Evolutionary conservation across 2,329 filamentous ascomycete genomes (phyloP), one percentile per base, ranked within the genome.

Genomic region (Trichophyton equinum): DNA sequence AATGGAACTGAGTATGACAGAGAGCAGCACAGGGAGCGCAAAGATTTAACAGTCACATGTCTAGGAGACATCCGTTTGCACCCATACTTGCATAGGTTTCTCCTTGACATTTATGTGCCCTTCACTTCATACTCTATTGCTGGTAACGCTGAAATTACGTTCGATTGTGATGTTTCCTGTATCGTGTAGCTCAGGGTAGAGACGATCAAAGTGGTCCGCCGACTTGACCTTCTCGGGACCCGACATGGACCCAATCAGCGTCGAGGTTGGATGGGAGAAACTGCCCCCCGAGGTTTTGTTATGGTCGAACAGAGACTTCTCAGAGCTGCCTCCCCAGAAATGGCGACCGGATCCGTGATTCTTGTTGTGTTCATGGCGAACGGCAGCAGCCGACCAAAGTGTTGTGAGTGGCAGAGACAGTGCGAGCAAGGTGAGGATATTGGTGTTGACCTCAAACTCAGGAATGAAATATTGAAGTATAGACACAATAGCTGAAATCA

Each of bases 361-460:
- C 49, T 62, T 44, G 40, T 49, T 62, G 61, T 61, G 60, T 13
- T 61, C 62, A 33, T 67, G 62, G 13, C 70, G 69, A 22, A 74
- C 67, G 18, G 70, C 70, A 20, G 74, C 71, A 4, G 76, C 72
- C 13, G 85, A 85, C 85, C 85, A 88, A 65, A 88, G 78, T 18
- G 83, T 81, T 13, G 84, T 85, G 9, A 88, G 76, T 1, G 85
- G 85, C 15, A 88, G 79, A 64, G 83, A 83, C 62, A 87, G 78
- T 61, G 80, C 81, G 40, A 85, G 80, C 20, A 83, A 71, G 15
- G 83, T 84, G 7, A 84, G 72, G 60, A 82, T 76, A 62, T 82
- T 75, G 57, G 79, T 78, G 60, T 77, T 76, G 36, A 86, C 73
- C 64, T 84, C 80, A 3, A 80, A 78, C 58, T 81, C 75, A 3